Evolutionary conservation across 805 yeast genomes (phyloP).

Genomic region (Spathaspora girioi): DNA sequence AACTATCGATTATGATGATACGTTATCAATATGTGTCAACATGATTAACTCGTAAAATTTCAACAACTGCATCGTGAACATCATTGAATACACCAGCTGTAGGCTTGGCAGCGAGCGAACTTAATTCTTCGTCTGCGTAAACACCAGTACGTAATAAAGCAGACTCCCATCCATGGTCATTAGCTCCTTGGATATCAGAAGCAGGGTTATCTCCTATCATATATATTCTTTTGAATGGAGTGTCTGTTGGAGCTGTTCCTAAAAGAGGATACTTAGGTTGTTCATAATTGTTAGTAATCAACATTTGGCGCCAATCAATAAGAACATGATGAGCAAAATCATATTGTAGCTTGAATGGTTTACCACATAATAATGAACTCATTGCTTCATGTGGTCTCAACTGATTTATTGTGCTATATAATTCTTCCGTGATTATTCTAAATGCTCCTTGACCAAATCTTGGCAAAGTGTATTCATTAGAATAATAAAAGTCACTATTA

Average conservation of each 20-base stretch:
- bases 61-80: constrained; percentile 42
- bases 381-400: constrained; percentile 35
- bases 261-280: constrained; percentile 40
- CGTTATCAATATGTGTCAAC: not conserved
- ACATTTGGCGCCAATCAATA: constrained; percentile 47
- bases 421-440: constrained; percentile 55
- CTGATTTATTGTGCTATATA: constrained; percentile 54
- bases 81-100: constrained; percentile 47
- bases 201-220: constrained; percentile 99
- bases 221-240: constrained; percentile 56
- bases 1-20: not conserved
- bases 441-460: constrained; percentile 93
- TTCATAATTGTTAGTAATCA: constrained; percentile 15
- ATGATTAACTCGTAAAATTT: constrained; percentile 1
- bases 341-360: constrained; percentile 76
- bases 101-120: constrained; percentile 37
- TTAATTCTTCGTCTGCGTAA: constrained; percentile 57
- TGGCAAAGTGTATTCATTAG: constrained; percentile 72
- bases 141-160: constrained; percentile 88
- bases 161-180: constrained; percentile 83
- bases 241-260: constrained; percentile 29
- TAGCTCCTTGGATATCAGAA: constrained; percentile 88
- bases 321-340: constrained; percentile 78
- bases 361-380: constrained; percentile 65
- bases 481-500: constrained; percentile 84